Evolutionary conservation across 2,329 filamentous ascomycete species (phyloP).

Genomic region (Didymella sp.): DNA sequence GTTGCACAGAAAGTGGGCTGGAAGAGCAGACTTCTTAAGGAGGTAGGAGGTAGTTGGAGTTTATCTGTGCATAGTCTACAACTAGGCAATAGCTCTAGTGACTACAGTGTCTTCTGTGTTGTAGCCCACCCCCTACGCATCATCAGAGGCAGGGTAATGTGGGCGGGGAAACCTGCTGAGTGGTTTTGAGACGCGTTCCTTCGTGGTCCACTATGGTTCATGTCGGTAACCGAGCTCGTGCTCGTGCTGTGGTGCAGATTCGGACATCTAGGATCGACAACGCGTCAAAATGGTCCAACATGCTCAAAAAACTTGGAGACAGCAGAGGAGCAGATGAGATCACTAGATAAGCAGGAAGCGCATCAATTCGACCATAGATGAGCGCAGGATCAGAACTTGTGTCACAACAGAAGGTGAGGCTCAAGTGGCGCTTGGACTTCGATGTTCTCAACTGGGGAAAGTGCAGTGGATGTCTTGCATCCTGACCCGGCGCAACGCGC

Average conservation of each 20-base stretch:
- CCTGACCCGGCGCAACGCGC: constrained; percentile 18
- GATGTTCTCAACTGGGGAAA: constrained; percentile 17
- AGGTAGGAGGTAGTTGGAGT: too few species aligned
- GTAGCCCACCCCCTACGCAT: too few species aligned
- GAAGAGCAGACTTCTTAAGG: too few species aligned
- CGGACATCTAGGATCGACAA: constrained; percentile 2
- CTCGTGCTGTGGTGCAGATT: constrained; percentile 13
- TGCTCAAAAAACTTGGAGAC: neutral
- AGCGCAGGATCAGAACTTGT: neutral
- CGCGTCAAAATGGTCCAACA: constrained; percentile 3
- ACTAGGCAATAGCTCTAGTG: too few species aligned
- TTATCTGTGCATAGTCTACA: too few species aligned
- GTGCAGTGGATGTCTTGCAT: constrained; percentile 15
- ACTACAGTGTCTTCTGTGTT: too few species aligned
- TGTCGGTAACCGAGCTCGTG: constrained; percentile 12
- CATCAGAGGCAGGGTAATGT: neutral
- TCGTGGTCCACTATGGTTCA: constrained; percentile 13
- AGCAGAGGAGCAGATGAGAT: too few species aligned
- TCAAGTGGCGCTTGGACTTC: constrained; percentile 11
- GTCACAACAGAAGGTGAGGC: constrained; percentile 2
- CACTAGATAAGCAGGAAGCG: neutral
- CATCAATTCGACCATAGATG: neutral
- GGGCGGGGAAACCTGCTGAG: neutral
- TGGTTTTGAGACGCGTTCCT: constrained; percentile 13
- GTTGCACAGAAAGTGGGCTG: too few species aligned